Percentiles rank a stretch among this genome's conserved stretches.
These are phyloP conservation scores for Kwoniella bestiolae DNA, from an alignment of 768 basidiomycete species.

Conservation along the genomic window DNA sequence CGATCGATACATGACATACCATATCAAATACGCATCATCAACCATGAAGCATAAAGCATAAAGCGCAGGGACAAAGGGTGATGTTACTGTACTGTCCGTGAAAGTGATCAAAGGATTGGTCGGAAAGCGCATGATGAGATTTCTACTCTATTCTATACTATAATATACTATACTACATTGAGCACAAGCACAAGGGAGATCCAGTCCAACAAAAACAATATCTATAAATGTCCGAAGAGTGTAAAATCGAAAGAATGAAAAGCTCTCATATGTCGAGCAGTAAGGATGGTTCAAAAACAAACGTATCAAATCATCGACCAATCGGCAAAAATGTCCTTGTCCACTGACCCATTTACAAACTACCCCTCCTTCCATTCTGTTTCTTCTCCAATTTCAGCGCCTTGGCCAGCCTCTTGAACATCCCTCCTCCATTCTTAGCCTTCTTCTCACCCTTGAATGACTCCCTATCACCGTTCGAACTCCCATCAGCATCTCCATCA, in stretches of 20 bases:
- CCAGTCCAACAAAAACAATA: background rate
- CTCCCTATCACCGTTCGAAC: constrained; percentile 24
- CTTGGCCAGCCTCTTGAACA: constrained; percentile 43
- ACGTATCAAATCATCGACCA: too few relatives aligned
- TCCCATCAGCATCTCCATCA: constrained; percentile 43
- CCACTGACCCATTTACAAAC: constrained; percentile 20
- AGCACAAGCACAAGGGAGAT: background rate
- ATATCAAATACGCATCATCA: background rate
- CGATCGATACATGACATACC: constrained; percentile 5
- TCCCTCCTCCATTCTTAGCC: constrained; percentile 28
- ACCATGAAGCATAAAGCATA: background rate
- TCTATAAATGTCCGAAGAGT: background rate
- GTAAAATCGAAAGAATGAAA: background rate
- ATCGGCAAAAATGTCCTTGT: background rate
- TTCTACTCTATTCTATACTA: background rate
- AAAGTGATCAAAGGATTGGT: background rate
- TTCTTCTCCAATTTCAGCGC: constrained; percentile 45
- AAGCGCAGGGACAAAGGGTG: background rate
- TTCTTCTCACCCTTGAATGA: constrained; percentile 13
- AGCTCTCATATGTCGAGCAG: too few relatives aligned
- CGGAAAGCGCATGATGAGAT: background rate
- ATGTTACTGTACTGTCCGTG: too few relatives aligned
- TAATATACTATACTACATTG: background rate
- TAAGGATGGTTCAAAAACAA: too few relatives aligned
- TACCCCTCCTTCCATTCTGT: constrained; percentile 26